These are phyloP conservation scores for Asterochloris erici DNA, from an alignment of 139 green algal genomes.

Conservation along the genomic window DNA sequence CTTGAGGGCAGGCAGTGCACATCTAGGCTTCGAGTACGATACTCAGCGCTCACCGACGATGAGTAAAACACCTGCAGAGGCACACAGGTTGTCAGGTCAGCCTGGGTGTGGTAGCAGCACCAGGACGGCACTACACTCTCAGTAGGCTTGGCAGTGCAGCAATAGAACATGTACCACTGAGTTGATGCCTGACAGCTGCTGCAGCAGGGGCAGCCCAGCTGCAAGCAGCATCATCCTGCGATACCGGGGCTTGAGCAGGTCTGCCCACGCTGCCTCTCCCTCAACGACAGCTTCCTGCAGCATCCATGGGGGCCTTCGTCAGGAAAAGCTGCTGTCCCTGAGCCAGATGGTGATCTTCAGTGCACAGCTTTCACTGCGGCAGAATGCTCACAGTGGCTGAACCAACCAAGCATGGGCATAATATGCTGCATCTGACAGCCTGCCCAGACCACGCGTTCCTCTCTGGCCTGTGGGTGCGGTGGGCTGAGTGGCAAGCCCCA, in stretches of 20 bases:
- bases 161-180: constrained; percentile 73
- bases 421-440: too few species aligned
- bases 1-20: not conserved
- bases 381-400: too few species aligned
- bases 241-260: constrained; percentile 37
- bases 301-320: too few species aligned
- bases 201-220: constrained; percentile 51
- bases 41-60: not conserved
- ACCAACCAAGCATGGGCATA: too few species aligned
- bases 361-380: too few species aligned
- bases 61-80: not conserved
- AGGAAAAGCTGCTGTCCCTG: not conserved
- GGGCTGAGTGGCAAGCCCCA: too few species aligned
- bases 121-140: too few species aligned
- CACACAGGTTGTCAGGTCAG: not conserved
- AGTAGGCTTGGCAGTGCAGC: constrained; percentile 6
- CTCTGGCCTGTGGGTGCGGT: too few species aligned
- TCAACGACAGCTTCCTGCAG: not conserved
- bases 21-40: not conserved
- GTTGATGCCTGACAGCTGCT: constrained; percentile 84
- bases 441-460: too few species aligned
- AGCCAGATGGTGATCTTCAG: too few species aligned
- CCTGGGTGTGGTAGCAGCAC: too few species aligned
- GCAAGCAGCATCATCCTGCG: constrained; percentile 56
- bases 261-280: constrained; percentile 21